Evolutionary conservation across 2,329 filamentous ascomycete genomes (phyloP).

Genomic region (Phialophora verrucosa): DNA sequence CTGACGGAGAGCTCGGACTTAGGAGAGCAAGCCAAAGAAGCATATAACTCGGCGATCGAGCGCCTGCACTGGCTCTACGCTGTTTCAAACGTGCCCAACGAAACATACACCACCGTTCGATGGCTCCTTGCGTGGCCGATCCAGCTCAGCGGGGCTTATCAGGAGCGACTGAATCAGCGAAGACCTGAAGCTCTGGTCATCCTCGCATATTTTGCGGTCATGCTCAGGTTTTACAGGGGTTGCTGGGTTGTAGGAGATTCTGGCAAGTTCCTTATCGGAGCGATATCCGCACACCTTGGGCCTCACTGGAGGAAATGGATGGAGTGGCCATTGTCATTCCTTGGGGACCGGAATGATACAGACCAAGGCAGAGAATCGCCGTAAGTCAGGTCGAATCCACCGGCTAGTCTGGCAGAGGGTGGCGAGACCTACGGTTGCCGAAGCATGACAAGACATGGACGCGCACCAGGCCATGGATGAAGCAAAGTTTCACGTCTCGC

Average conservation of each 20-base stretch:
- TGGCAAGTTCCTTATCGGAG: conserved; percentile 40
- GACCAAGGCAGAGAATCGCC: neutral
- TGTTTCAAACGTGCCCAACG: conserved; percentile 10
- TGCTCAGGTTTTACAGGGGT: conserved; percentile 44
- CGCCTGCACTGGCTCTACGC: conserved; percentile 28
- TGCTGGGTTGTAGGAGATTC: conserved; percentile 46
- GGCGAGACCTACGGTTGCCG: neutral
- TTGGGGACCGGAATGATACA: neutral
- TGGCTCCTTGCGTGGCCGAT: conserved; percentile 28
- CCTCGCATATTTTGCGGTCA: conserved; percentile 51
- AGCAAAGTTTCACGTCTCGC: neutral
- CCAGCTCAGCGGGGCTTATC: conserved; percentile 39
- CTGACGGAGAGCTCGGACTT: conserved; percentile 19
- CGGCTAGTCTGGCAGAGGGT: neutral
- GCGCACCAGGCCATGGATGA: neutral
- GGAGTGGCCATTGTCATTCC: conserved; percentile 36
- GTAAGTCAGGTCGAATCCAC: neutral
- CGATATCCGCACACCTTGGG: conserved; percentile 39
- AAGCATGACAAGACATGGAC: neutral
- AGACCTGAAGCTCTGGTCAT: conserved; percentile 51
- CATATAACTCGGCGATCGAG: conserved; percentile 27
- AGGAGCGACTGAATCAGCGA: conserved; percentile 44
- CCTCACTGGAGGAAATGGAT: conserved; percentile 41
- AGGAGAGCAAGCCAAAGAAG: conserved; percentile 16
- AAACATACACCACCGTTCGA: conserved; percentile 17